These are phyloP conservation scores for Capsicum chinense DNA, from an alignment of 257 asterid species.

Conservation along the genomic window DNA sequence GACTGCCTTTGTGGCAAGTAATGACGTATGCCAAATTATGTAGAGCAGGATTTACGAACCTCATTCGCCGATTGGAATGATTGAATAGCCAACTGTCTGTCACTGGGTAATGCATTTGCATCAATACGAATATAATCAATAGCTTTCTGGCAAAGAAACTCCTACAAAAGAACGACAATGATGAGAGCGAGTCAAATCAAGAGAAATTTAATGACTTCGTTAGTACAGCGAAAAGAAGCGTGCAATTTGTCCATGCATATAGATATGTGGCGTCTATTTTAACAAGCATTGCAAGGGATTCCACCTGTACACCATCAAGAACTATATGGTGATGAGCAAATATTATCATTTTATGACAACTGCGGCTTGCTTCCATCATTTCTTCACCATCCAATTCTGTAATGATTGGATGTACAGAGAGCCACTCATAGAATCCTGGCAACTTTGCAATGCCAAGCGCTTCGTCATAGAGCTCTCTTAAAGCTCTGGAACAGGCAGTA, in stretches of 20 bases:
- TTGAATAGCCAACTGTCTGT: slow-evolving; percentile 74
- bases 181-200: slow-evolving; percentile 5
- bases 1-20: neutral
- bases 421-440: slow-evolving; percentile 96
- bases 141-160: slow-evolving; percentile 73
- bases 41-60: slow-evolving; percentile 48
- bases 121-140: slow-evolving; percentile 81
- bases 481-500: slow-evolving; percentile 49
- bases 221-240: slow-evolving; percentile 2
- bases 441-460: slow-evolving; percentile 89
- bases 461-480: slow-evolving; percentile 58
- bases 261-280: slow-evolving; percentile 20
- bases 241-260: slow-evolving; percentile 12
- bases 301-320: slow-evolving; percentile 93
- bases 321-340: slow-evolving; percentile 96
- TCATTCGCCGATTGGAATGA: slow-evolving; percentile 77
- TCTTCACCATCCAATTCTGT: slow-evolving; percentile 65
- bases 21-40: neutral
- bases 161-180: slow-evolving; percentile 51
- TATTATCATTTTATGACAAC: slow-evolving; percentile 92
- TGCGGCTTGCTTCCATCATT: slow-evolving; percentile 50
- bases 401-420: slow-evolving; percentile 80
- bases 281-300: slow-evolving; percentile 28
- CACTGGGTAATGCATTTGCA: slow-evolving; percentile 59
- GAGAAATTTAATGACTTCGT: neutral